phyloP scores from a whole-genome alignment of 345 rosid species.

The Sonneratia alba region DNA sequence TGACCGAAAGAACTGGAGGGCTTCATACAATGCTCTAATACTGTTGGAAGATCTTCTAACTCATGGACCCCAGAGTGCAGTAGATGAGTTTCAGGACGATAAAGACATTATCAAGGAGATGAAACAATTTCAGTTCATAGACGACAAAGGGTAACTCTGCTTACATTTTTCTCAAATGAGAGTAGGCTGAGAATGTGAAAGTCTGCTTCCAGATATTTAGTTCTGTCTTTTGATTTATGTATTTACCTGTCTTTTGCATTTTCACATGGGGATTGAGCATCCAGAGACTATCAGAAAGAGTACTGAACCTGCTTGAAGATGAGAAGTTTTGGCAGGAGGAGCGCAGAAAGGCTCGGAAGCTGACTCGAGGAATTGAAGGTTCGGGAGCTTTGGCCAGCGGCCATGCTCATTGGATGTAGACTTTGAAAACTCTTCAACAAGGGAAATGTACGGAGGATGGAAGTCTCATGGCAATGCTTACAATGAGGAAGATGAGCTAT shows the following conservation, averaged over 20 bases:
- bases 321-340: slow-evolving; percentile 36
- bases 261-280: slow-evolving; percentile 59
- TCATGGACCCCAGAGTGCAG: slow-evolving; percentile 61
- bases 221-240: background rate
- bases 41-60: slow-evolving; percentile 55
- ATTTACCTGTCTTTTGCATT: slow-evolving; percentile 12
- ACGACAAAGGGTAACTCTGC: slow-evolving; percentile 37
- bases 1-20: slow-evolving; percentile 50
- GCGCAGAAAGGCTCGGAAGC: slow-evolving; percentile 38
- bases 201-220: background rate
- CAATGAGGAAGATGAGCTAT: slow-evolving; percentile 4
- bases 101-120: slow-evolving; percentile 28
- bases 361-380: slow-evolving; percentile 47
- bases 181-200: background rate
- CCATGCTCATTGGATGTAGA: slow-evolving; percentile 13
- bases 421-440: slow-evolving; percentile 5
- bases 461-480: slow-evolving; percentile 11
- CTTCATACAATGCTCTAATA: slow-evolving; percentile 47
- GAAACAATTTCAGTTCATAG: slow-evolving; percentile 33
- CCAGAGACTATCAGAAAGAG: slow-evolving; percentile 30
- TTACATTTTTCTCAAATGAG: no score
- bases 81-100: slow-evolving; percentile 52
- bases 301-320: slow-evolving; percentile 39
- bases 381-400: slow-evolving; percentile 41
- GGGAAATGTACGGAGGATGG: slow-evolving; percentile 16